Evolutionary conservation across 179 eudicot species (phyloP).

Genomic region (Spergularia azorica): DNA sequence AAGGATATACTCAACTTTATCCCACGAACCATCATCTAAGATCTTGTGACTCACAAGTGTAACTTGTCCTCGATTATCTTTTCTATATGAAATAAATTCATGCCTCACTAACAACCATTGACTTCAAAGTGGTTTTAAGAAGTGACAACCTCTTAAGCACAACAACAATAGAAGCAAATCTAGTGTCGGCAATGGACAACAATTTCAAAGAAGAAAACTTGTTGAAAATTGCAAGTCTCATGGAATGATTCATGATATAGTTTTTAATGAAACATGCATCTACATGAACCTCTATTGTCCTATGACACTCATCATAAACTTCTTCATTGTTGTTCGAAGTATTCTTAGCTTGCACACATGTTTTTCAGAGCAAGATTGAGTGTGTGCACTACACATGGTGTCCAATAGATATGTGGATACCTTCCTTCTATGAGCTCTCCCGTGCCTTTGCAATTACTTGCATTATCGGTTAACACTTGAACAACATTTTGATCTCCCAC

Average conservation of each 20-base stretch:
- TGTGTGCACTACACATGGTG: slow-evolving; percentile 19
- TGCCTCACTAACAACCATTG: background rate
- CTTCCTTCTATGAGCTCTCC: background rate
- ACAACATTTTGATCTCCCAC: slow-evolving; percentile 23
- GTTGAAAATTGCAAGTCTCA: slow-evolving; percentile 16
- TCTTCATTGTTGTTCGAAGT: background rate
- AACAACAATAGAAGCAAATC: too few relatives aligned
- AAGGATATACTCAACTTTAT: slow-evolving; percentile 14
- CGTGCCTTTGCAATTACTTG: background rate
- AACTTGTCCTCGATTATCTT: slow-evolving; percentile 11
- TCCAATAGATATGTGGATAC: slow-evolving; percentile 9
- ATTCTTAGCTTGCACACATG: slow-evolving; percentile 14
- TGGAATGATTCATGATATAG: slow-evolving; percentile 23
- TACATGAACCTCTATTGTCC: slow-evolving; percentile 3
- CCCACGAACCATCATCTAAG: slow-evolving; percentile 26
- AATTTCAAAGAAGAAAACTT: slow-evolving; percentile 11
- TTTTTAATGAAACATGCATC: slow-evolving; percentile 12
- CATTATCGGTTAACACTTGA: slow-evolving; percentile 27
- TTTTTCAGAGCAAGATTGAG: slow-evolving; percentile 18
- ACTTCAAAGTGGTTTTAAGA: background rate
- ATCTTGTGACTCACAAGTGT: slow-evolving; percentile 12
- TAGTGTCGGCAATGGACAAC: background rate
- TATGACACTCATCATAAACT: background rate
- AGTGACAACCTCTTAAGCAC: background rate
- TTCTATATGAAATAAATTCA: slow-evolving; percentile 14